Base-by-base conservation (phyloP, 2,329 filamentous ascomycete genomes). In the Fusarium sp. region DNA sequence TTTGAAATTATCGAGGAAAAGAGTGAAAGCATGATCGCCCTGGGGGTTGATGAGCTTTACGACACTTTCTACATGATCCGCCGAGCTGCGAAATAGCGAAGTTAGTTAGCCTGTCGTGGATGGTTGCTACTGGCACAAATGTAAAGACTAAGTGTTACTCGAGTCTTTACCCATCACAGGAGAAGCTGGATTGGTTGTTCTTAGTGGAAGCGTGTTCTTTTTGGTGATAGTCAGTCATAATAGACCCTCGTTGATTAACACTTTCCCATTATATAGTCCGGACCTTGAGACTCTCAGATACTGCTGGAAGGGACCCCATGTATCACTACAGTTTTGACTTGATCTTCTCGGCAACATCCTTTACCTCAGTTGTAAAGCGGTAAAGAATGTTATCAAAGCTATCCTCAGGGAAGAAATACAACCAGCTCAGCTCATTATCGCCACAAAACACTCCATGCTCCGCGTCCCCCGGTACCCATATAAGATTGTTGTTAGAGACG, bases 381-480 rank as follows among this genome's bases (percentile, higher is more conserved):
- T 72, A 73, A 14, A 72, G 10, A 11, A 73, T 57, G 5, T 68
- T 34, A 34, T 72, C 70, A 48, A 73, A 73, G 19, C 63, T 65
- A 1, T 67, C 71, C 32, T 72, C 70, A 2, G 71, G 65, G 21
- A 73, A 73, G 4, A 73, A 46, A 20, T 73, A 73, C 3, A 73
- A 51, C 71, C 71, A 73, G 20, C 46, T 69, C 11, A 73, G 12
- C 20, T 63, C 49, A 6, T 67, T 26, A 5, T 54, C 52, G 2
- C 32, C 40, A 11, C 70, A 72, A 20, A 73, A 73, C 3, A 73
- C 65, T 1, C 67, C 71, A 20, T 73, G 71, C n/a, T 69, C 67
- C 6, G 68, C 70, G 26, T 73, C 67, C 12, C 69, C 71, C 0
- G 69, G 70, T 15, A 73, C 66, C 69, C 70, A 73, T 4, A 73